Conservation (phyloP, 805 yeast species). For the Limtongozyma cylindracea region DNA sequence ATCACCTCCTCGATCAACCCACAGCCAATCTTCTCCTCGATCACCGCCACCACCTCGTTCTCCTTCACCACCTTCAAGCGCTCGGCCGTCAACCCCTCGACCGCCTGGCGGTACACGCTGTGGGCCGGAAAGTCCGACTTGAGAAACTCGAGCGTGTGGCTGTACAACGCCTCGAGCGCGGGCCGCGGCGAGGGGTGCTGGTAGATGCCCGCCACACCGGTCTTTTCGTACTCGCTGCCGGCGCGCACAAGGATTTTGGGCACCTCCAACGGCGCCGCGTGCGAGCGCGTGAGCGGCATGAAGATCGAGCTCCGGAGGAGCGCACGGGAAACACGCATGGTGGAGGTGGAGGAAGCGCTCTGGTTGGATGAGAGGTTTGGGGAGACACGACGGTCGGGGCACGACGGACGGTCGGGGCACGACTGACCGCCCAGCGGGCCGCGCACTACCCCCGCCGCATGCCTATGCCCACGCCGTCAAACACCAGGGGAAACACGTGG, state of each 20-base stretch:
- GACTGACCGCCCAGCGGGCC: too few relatives aligned
- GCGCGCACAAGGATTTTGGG: conserved; percentile 21
- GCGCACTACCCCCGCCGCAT: too few relatives aligned
- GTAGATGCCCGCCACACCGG: conserved; percentile 56
- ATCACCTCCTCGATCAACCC: conserved; percentile 69
- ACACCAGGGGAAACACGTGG: too few relatives aligned
- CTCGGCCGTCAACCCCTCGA: conserved; percentile 42
- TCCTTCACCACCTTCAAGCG: conserved; percentile 41
- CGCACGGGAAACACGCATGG: too few relatives aligned
- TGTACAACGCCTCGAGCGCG: conserved; percentile 44
- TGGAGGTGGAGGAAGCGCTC: too few relatives aligned
- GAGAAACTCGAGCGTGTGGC: conserved; percentile 35
- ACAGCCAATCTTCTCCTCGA: conserved; percentile 53
- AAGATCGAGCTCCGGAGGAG: too few relatives aligned
- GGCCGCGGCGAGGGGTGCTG: conserved; percentile 76
- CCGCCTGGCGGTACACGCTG: conserved; percentile 55
- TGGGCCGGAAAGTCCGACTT: conserved; percentile 37
- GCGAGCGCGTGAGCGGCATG: too few relatives aligned
- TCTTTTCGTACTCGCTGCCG: conserved; percentile 38
- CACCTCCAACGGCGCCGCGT: too few relatives aligned
- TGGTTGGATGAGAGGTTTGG: too few relatives aligned
- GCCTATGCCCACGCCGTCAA: too few relatives aligned
- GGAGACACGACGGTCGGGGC: too few relatives aligned
- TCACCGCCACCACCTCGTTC: conserved; percentile 32
- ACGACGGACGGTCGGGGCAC: too few relatives aligned